Evolutionary conservation across 441 rosid species (phyloP).

Genomic region (Croton laevigatus): DNA sequence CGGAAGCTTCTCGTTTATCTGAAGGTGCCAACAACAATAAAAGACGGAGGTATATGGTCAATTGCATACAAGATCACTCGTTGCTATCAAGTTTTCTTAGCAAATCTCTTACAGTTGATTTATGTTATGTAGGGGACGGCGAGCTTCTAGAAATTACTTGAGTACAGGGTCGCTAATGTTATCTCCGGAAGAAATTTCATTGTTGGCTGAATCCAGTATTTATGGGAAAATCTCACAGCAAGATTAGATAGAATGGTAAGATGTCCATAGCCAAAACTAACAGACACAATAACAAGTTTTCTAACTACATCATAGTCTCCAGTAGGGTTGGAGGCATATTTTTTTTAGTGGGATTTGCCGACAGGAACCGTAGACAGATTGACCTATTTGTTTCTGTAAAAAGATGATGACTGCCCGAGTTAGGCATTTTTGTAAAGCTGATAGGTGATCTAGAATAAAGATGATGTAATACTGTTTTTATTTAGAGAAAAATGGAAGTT

Average conservation of each 20-base stretch:
- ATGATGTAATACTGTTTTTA: too few relatives aligned
- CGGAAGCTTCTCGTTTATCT: constrained; percentile 56
- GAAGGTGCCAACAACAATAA: constrained; percentile 32
- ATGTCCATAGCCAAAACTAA: constrained; percentile 16
- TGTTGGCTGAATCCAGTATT: constrained; percentile 44
- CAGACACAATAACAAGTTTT: constrained; percentile 12
- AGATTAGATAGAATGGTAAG: constrained; percentile 7
- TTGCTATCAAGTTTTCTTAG: background rate
- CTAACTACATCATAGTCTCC: background rate
- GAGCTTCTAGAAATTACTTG: constrained; percentile 67
- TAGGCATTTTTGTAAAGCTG: constrained; percentile 18
- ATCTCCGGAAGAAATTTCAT: constrained; percentile 63
- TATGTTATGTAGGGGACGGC: constrained; percentile 46
- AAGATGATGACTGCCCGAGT: too few relatives aligned
- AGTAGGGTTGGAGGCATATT: background rate
- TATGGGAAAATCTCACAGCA: constrained; percentile 29
- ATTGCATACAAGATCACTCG: background rate
- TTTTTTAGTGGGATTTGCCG: background rate
- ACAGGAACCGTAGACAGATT: background rate
- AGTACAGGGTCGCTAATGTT: constrained; percentile 48
- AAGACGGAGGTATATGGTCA: constrained; percentile 47
- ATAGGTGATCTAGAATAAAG: background rate
- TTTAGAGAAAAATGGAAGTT: too few relatives aligned
- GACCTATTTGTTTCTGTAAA: background rate
- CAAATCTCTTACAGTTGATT: background rate